phyloP scores from a whole-genome alignment of 345 rosid species.

The Linum usitatissimum region DNA sequence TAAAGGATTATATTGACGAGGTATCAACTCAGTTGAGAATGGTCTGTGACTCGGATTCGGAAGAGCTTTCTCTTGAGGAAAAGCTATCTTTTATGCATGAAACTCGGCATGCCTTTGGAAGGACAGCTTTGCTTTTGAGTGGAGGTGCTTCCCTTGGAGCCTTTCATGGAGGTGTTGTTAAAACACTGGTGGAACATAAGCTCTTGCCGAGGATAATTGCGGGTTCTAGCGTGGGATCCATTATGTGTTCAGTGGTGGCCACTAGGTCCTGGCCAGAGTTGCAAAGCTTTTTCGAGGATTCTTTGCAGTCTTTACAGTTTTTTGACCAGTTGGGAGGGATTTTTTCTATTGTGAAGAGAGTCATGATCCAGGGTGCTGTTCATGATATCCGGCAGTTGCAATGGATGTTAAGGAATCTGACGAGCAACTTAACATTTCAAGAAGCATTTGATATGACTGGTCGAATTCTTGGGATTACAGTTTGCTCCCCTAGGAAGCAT shows the following conservation, averaged over 20 bases:
- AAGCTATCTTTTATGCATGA: conserved; percentile 94
- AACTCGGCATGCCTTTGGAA: conserved; percentile 92
- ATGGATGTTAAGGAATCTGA: conserved; percentile 76
- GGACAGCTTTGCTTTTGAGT: conserved; percentile 95
- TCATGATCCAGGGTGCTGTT: conserved; percentile 79
- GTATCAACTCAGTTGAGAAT: conserved; percentile 85
- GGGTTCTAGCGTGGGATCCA: conserved; percentile 98
- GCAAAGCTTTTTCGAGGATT: conserved; percentile 82
- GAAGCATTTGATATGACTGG: conserved; percentile 98
- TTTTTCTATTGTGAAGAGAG: conserved; percentile 68
- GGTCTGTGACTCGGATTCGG: conserved; percentile 81
- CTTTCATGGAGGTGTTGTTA: conserved; percentile 81
- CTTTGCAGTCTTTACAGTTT: conserved; percentile 68
- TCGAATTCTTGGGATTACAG: conserved; percentile 84
- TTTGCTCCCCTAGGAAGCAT: conserved; percentile 97
- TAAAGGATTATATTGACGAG: conserved; percentile 87
- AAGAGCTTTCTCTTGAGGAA: conserved; percentile 90
- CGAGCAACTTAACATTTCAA: conserved; percentile 93
- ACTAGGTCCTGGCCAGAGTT: conserved; percentile 97
- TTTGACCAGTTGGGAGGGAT: conserved; percentile 92
- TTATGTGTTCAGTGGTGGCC: conserved; percentile 73
- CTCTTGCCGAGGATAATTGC: conserved; percentile 85
- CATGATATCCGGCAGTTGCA: conserved; percentile 90
- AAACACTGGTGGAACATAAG: conserved; percentile 82
- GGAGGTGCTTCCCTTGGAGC: conserved; percentile 99